These are phyloP conservation scores for Cystofilobasidium capitatum DNA, from an alignment of 768 basidiomycete genomes.

Conservation along the genomic window DNA sequence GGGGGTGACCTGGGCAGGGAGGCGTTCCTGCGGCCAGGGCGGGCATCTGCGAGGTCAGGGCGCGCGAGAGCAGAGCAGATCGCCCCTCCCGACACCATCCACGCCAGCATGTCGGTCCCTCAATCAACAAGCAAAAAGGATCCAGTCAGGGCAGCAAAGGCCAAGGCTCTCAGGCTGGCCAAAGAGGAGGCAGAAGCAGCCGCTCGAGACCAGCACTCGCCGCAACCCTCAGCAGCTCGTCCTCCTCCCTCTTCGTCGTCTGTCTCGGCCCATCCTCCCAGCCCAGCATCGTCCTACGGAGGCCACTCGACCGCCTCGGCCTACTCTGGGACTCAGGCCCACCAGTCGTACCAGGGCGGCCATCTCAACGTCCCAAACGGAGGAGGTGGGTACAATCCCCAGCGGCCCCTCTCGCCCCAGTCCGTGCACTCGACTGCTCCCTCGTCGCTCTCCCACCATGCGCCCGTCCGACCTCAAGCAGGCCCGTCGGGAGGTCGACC, in stretches of 20 bases:
- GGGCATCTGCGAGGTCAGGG: background rate
- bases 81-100: background rate
- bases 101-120: slow-evolving; percentile 4
- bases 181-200: background rate
- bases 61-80: background rate
- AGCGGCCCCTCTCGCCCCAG: slow-evolving; percentile 5
- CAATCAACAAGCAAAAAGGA: slow-evolving; percentile 10
- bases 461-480: background rate
- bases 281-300: no score
- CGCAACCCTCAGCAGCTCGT: background rate
- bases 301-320: no score
- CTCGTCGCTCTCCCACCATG: background rate
- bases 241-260: background rate
- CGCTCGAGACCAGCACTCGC: background rate
- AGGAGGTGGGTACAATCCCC: background rate
- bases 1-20: no score
- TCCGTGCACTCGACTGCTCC: background rate
- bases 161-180: background rate
- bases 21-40: no score
- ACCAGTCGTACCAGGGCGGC: no score
- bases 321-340: no score
- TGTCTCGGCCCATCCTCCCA: no score
- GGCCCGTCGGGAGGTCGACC: background rate
- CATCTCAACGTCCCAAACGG: no score
- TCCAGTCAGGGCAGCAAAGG: background rate